Evolutionary conservation across 148 eudicot species (phyloP).

Genomic region (Diospyros lotus): DNA sequence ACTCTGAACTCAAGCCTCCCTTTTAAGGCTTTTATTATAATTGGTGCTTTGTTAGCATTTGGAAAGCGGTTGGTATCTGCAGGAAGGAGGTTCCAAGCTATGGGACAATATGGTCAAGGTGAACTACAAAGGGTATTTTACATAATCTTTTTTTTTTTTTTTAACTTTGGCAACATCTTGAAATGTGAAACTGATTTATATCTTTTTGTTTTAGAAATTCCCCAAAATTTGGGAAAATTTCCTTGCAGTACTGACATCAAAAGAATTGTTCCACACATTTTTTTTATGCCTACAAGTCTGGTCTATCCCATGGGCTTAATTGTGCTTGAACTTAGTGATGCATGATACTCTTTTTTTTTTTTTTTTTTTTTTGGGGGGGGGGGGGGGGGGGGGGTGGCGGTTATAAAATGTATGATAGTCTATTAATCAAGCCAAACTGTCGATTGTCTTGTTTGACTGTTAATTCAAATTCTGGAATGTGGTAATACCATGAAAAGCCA

Average conservation of each 20-base stretch:
- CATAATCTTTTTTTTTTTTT: conserved; percentile 9
- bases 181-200: not conserved
- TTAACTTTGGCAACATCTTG: not conserved
- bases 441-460: not conserved
- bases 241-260: not conserved
- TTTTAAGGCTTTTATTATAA: conserved; percentile 11
- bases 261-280: not conserved
- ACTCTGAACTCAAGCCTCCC: not conserved
- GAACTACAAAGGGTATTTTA: conserved; percentile 74
- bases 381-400: too few relatives aligned
- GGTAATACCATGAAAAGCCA: not conserved
- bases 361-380: too few relatives aligned
- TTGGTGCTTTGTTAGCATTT: conserved; percentile 48
- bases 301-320: not conserved
- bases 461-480: not conserved
- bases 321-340: not conserved
- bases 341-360: not conserved
- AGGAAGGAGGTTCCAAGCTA: conserved; percentile 89
- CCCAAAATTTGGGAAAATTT: not conserved
- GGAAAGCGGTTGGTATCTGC: conserved; percentile 84
- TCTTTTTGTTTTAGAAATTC: not conserved
- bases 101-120: conserved; percentile 97
- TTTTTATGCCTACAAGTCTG: not conserved
- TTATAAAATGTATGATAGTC: not conserved
- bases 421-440: not conserved